These are phyloP conservation scores for Ceratobasidium sp. DNA, from an alignment of 1,284 basidiomycete genomes.

Conservation along the genomic window DNA sequence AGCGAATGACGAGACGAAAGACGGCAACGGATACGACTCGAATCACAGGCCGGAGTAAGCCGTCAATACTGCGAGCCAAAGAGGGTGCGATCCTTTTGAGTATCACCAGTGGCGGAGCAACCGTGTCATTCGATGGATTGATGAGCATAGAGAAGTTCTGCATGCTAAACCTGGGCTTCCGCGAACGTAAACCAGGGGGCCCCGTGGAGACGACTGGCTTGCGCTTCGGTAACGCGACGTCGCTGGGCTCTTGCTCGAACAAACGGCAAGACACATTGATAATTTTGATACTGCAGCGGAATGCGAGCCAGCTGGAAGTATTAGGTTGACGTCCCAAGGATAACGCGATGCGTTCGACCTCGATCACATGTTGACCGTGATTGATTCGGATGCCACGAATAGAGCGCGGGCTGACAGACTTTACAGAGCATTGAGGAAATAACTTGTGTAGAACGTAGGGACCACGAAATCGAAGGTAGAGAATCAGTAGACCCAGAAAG, in stretches of 20 bases:
- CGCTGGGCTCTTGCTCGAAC: background rate
- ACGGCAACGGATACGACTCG: constrained; percentile 66
- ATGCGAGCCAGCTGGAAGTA: constrained; percentile 39
- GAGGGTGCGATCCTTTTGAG: constrained; percentile 46
- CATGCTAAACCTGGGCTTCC: constrained; percentile 45
- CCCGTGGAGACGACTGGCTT: constrained; percentile 11
- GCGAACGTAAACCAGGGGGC: constrained; percentile 20
- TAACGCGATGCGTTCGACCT: constrained; percentile 75
- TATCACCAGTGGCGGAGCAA: constrained; percentile 44
- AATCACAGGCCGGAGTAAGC: constrained; percentile 70
- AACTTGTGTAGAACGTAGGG: constrained; percentile 38
- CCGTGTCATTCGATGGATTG: constrained; percentile 35
- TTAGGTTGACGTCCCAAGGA: constrained; percentile 63
- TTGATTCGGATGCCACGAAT: constrained; percentile 79
- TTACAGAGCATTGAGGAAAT: constrained; percentile 41
- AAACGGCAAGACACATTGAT: constrained; percentile 19
- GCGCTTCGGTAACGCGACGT: background rate
- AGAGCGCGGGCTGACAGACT: constrained; percentile 73
- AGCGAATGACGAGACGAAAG: constrained; percentile 67
- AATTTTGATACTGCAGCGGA: constrained; percentile 46
- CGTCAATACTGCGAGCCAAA: constrained; percentile 43
- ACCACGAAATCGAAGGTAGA: constrained; percentile 37
- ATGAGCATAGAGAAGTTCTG: constrained; percentile 46
- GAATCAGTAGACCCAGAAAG: constrained; percentile 7
- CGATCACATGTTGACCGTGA: constrained; percentile 66